Percentiles rank a stretch among this genome's conserved stretches.
Evolutionary conservation across 2,329 filamentous ascomycete species (phyloP).

Genomic region (Sporothrix globosa): DNA sequence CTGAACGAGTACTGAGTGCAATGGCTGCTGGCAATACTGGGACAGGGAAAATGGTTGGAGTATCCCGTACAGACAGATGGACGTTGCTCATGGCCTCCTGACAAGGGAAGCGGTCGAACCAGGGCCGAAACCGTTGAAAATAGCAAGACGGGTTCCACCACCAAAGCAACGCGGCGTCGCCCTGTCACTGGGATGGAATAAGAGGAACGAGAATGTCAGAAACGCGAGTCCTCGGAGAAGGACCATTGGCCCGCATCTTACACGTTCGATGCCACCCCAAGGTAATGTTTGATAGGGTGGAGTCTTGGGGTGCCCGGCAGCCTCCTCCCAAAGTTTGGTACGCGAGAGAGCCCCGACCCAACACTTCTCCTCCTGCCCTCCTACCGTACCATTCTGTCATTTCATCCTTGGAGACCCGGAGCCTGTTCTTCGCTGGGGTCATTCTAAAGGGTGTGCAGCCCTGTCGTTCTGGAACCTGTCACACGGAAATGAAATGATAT

Average conservation of each 20-base stretch:
- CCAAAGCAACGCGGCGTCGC: neutral
- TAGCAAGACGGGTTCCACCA: neutral
- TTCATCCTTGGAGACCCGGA: neutral
- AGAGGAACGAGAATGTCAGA: neutral
- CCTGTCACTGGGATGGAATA: too few relatives aligned
- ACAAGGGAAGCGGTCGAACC: neutral
- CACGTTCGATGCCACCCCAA: neutral
- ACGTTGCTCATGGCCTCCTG: neutral
- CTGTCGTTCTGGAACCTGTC: constrained; percentile 22
- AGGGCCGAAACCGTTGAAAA: constrained; percentile 17
- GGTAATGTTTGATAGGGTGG: neutral
- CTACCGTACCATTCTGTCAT: constrained; percentile 16
- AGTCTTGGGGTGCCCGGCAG: neutral
- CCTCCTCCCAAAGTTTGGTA: constrained; percentile 19
- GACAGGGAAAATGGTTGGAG: too few relatives aligned
- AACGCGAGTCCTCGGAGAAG: neutral
- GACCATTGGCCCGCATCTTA: neutral
- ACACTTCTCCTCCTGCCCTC: neutral
- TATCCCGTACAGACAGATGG: neutral
- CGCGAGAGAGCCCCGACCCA: constrained; percentile 20
- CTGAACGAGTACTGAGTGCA: neutral
- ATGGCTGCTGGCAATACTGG: neutral
- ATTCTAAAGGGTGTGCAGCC: neutral
- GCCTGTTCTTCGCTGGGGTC: neutral
- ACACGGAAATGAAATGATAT: constrained; percentile 2